Evolutionary conservation across 306 rosid genomes (phyloP).

Genomic region (Pyrus communis): DNA sequence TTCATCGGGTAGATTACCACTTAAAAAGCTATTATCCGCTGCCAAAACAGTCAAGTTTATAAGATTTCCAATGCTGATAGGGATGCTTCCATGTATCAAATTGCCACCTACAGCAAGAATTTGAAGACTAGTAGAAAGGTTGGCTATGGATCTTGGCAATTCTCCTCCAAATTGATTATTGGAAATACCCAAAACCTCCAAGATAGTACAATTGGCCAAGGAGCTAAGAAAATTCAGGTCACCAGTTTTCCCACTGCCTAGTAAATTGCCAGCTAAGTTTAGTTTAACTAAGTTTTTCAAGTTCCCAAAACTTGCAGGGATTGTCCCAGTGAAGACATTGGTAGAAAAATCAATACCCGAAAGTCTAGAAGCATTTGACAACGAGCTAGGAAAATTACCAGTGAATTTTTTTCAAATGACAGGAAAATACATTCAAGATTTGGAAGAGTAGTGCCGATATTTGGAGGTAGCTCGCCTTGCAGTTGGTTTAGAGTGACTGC

Average conservation of each 20-base stretch:
- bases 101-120: no score
- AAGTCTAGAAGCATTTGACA: not conserved
- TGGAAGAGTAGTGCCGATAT: constrained; percentile 1
- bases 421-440: constrained; percentile 19
- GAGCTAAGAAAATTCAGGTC: not conserved
- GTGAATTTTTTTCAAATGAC: constrained; percentile 21
- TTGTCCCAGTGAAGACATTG: not conserved
- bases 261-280: not conserved
- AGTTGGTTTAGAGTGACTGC: constrained; percentile 15
- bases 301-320: not conserved
- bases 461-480: constrained; percentile 26
- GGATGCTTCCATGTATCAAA: not conserved
- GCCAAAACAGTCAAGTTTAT: not conserved
- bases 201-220: not conserved
- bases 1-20: not conserved
- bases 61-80: not conserved
- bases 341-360: not conserved
- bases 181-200: not conserved
- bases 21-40: not conserved
- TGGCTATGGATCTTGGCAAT: not conserved
- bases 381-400: constrained; percentile 34
- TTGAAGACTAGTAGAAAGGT: not conserved
- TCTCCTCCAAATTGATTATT: not conserved
- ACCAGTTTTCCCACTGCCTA: not conserved
- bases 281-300: not conserved